Percentiles rank a stretch among this genome's conserved stretches.
phyloP scores from a whole-genome alignment of 1,284 basidiomycete genomes.

The Naganishia sp. region DNA sequence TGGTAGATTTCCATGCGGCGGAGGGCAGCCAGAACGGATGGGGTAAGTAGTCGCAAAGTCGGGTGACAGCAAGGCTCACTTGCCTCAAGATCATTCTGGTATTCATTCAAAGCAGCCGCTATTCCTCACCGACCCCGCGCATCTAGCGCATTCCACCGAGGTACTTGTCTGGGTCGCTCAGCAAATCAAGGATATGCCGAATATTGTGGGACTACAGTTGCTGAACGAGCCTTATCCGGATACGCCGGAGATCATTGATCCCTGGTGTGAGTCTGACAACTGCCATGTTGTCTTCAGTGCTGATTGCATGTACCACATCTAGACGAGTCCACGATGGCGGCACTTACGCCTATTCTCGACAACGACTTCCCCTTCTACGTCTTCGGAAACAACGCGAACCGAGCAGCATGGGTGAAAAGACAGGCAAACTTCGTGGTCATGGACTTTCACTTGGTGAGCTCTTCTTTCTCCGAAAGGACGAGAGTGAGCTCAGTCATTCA shows the following conservation, averaged over 20 bases:
- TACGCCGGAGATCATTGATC: not conserved
- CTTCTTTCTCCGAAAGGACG: not conserved
- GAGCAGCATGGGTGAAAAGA: conserved; percentile 9
- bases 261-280: conserved; percentile 23
- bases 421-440: conserved; percentile 18
- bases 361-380: conserved; percentile 27
- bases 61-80: too few species aligned
- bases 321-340: conserved; percentile 12
- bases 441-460: conserved; percentile 22
- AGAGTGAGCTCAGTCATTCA: not conserved
- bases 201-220: conserved; percentile 73
- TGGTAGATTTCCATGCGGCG: conserved; percentile 75
- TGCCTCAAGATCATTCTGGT: conserved; percentile 64
- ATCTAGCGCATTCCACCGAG: conserved; percentile 56
- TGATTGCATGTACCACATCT: not conserved
- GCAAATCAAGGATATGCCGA: conserved; percentile 64
- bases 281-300: not conserved
- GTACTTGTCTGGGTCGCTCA: conserved; percentile 63
- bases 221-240: conserved; percentile 66
- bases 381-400: conserved; percentile 14
- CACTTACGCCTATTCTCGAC: conserved; percentile 8
- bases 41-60: not conserved
- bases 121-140: not conserved
- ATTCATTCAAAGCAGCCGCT: conserved; percentile 43
- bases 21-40: conserved; percentile 56